phyloP scores from a whole-genome alignment of 495 filamentous ascomycete genomes.

The Neurospora cerealis region DNA sequence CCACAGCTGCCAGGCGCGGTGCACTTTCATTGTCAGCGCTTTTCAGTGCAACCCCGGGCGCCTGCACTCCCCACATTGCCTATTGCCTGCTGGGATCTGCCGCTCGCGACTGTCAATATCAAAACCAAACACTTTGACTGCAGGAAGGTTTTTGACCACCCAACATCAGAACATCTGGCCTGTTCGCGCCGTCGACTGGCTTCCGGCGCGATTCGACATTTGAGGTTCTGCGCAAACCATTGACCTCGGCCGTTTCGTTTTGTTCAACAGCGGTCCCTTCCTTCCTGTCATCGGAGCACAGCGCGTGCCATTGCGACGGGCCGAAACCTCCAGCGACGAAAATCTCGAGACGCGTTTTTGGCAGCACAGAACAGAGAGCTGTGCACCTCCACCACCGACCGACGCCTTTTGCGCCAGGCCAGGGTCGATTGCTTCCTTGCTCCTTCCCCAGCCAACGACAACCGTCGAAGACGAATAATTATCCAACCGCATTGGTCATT shows the following conservation, averaged over 20 bases:
- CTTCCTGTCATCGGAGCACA: background rate
- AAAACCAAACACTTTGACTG: background rate
- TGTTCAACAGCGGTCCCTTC: background rate
- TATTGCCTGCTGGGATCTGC: background rate
- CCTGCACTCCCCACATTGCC: constrained; percentile 8
- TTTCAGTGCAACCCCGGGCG: constrained; percentile 4
- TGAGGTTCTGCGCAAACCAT: background rate
- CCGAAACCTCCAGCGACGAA: background rate
- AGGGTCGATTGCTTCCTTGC: background rate
- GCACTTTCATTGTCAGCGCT: background rate
- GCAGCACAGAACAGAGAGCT: background rate
- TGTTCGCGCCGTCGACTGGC: background rate
- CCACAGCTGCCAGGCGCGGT: constrained; percentile 16
- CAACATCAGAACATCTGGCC: background rate
- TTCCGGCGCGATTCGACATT: background rate
- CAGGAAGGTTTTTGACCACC: background rate
- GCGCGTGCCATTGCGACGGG: background rate
- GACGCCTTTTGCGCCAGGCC: background rate
- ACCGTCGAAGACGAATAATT: background rate
- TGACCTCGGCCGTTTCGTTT: background rate
- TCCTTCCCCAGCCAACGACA: background rate
- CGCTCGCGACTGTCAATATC: background rate
- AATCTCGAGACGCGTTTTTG: background rate
- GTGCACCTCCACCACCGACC: background rate
- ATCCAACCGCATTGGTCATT: background rate